Conservation (phyloP, 495 filamentous ascomycete species). For the Penicillium cinerascens region DNA sequence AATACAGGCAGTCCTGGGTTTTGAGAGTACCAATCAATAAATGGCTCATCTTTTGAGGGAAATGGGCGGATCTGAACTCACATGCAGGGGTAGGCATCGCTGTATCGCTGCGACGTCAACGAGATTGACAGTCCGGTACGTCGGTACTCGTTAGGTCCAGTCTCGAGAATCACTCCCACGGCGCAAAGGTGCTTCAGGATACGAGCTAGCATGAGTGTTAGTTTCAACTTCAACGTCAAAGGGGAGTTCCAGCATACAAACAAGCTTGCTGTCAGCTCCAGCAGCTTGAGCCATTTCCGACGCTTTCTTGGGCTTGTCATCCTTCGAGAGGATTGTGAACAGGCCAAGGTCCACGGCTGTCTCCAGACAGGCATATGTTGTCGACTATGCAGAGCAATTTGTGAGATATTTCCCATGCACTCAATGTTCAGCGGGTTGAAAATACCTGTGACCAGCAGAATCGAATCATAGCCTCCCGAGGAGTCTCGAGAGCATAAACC, state of each 20-base stretch:
- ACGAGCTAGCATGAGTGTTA: conserved; percentile 17
- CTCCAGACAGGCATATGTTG: conserved; percentile 30
- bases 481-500: conserved; percentile 37
- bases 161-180: conserved; percentile 47
- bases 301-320: conserved; percentile 30
- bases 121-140: conserved; percentile 42
- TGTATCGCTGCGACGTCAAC: conserved; percentile 34
- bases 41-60: neutral
- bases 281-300: conserved; percentile 29
- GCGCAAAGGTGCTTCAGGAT: conserved; percentile 49
- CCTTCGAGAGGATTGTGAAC: conserved; percentile 31
- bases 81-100: conserved; percentile 34
- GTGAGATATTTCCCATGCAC: neutral
- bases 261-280: conserved; percentile 25
- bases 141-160: conserved; percentile 40
- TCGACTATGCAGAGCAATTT: conserved; percentile 10
- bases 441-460: conserved; percentile 38
- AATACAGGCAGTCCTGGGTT: conserved; percentile 31
- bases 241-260: conserved; percentile 22
- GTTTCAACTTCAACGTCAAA: neutral
- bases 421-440: neutral
- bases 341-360: conserved; percentile 32
- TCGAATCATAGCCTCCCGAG: conserved; percentile 39
- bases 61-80: conserved; percentile 8
- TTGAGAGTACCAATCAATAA: neutral